These are phyloP conservation scores for Fusarium praegraminearum DNA, from an alignment of 2,329 filamentous ascomycete species.

Conservation along the genomic window DNA sequence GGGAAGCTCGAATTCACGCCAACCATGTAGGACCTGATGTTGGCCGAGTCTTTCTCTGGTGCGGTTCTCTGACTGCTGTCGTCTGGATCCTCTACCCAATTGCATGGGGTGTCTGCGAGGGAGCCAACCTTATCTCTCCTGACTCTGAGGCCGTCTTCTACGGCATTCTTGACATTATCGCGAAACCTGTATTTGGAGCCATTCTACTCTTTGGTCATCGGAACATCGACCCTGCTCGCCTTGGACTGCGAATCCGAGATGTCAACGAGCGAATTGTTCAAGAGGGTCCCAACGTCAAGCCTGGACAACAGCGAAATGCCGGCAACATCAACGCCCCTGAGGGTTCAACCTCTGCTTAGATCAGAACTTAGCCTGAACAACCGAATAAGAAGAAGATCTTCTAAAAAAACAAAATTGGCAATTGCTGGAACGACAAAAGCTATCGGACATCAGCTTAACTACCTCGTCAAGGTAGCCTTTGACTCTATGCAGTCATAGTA, in stretches of 20 bases:
- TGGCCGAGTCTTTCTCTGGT: constrained; percentile 64
- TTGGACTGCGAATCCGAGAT: constrained; percentile 62
- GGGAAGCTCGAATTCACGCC: constrained; percentile 62
- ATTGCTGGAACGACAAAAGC: fast-evolving
- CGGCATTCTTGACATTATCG: constrained; percentile 72
- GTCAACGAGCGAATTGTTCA: constrained; percentile 13
- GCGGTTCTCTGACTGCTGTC: constrained; percentile 67
- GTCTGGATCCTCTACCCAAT: constrained; percentile 69
- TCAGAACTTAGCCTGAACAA: fast-evolving
- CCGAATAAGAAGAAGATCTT: fast-evolving
- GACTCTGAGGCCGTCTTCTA: constrained; percentile 78
- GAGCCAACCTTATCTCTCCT: constrained; percentile 65
- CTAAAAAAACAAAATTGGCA: fast-evolving
- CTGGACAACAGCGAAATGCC: not conserved
- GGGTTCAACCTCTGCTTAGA: constrained; percentile 2
- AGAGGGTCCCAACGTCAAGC: constrained; percentile 14
- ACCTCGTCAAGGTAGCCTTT: not conserved
- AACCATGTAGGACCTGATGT: constrained; percentile 65
- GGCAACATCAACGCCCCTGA: not conserved
- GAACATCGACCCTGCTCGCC: constrained; percentile 67
- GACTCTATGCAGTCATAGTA: not conserved
- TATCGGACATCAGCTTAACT: not conserved
- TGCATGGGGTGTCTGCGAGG: constrained; percentile 65
- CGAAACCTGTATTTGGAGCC: constrained; percentile 73
- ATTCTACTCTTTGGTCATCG: constrained; percentile 72